Evolutionary conservation across 768 basidiomycete genomes (phyloP).

Genomic region (Gymnopilus dilepis): DNA sequence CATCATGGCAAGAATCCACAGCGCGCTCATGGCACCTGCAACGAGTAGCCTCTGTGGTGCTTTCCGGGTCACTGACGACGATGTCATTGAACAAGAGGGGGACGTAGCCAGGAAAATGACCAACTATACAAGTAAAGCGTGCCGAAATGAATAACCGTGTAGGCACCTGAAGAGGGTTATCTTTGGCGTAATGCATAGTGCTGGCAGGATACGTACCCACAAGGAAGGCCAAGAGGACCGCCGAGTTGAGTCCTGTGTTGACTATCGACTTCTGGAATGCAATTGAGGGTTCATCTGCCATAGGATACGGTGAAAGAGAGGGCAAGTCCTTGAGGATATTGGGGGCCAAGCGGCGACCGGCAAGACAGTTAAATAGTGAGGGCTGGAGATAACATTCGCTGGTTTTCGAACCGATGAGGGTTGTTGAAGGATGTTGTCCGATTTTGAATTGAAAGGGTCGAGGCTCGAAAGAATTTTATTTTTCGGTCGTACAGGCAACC

Average conservation of each 20-base stretch:
- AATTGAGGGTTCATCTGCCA: background rate
- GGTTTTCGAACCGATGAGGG: too few relatives aligned
- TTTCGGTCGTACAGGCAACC: too few relatives aligned
- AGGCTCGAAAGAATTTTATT: background rate
- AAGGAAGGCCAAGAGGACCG: background rate
- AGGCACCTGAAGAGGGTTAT: background rate
- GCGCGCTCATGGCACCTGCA: background rate
- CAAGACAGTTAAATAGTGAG: too few relatives aligned
- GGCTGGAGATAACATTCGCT: too few relatives aligned
- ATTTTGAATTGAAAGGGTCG: too few relatives aligned
- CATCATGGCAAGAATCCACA: background rate
- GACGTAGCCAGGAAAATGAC: background rate
- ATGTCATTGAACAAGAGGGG: background rate
- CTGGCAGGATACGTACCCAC: background rate
- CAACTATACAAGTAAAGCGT: background rate
- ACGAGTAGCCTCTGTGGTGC: background rate
- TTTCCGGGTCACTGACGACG: background rate
- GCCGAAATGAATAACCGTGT: background rate
- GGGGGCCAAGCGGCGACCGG: too few relatives aligned
- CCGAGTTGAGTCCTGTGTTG: background rate
- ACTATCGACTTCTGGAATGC: background rate
- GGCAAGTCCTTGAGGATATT: too few relatives aligned
- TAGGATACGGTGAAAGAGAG: background rate
- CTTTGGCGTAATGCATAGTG: background rate
- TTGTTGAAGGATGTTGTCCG: too few relatives aligned